A percentile compares a stretch with the other conserved stretches of the same genome.
Conservation (phyloP, 345 rosid species). For the Euphorbia pulcherrima region DNA sequence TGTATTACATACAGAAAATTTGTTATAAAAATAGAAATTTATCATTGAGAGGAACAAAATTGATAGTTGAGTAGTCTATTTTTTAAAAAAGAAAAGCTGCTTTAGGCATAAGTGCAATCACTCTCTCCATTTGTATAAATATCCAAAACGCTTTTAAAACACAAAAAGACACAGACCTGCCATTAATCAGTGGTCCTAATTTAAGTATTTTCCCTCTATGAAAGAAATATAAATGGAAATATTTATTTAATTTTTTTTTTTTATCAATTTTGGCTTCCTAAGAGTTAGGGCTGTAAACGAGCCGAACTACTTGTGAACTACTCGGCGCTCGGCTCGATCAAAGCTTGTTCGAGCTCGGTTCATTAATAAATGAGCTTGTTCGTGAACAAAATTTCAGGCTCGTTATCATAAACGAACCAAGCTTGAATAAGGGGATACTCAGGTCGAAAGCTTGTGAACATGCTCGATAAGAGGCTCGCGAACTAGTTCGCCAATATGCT, state of each 20-base stretch:
- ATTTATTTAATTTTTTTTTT: background rate
- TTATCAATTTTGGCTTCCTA: too few relatives aligned
- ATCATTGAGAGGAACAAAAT: background rate
- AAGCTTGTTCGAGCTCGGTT: too few relatives aligned
- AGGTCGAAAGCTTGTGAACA: too few relatives aligned
- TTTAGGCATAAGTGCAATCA: background rate
- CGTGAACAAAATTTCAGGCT: too few relatives aligned
- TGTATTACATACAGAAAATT: background rate
- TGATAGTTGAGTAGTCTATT: constrained; percentile 2
- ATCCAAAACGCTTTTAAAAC: background rate
- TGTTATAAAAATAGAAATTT: background rate
- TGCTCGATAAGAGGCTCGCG: too few relatives aligned
- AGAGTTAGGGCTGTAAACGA: too few relatives aligned
- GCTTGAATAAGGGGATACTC: too few relatives aligned
- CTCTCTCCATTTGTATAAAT: background rate
- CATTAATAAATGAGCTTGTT: too few relatives aligned
- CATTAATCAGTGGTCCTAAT: background rate
- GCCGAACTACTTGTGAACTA: too few relatives aligned
- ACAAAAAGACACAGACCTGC: background rate
- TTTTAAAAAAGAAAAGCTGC: background rate
- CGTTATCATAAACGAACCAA: too few relatives aligned
- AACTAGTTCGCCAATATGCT: too few relatives aligned
- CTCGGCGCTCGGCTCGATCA: too few relatives aligned
- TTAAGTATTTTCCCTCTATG: background rate
- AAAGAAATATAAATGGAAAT: background rate